These are phyloP conservation scores for Penicillium thymicola DNA, from an alignment of 2,329 filamentous ascomycete species.

Conservation along the genomic window DNA sequence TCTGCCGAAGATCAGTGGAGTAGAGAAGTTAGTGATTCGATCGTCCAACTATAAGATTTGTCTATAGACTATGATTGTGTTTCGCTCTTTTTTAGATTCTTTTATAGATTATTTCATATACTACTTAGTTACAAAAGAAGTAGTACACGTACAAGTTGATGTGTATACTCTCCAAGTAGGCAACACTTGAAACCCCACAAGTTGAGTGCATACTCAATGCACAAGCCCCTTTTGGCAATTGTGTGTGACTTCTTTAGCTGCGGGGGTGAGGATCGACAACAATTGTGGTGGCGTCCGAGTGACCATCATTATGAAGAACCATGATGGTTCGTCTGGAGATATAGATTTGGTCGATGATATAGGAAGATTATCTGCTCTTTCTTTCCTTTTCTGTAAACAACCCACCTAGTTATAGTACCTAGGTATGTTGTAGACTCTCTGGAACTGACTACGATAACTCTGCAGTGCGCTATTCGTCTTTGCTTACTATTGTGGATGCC, in stretches of 20 bases:
- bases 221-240: neutral
- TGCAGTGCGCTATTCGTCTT: neutral
- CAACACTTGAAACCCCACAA: neutral
- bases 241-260: neutral
- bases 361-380: neutral
- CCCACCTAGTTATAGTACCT: too few relatives aligned
- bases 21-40: neutral
- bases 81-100: neutral
- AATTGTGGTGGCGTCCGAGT: neutral
- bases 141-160: neutral
- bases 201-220: neutral
- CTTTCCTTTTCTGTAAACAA: neutral
- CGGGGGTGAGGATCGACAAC: neutral
- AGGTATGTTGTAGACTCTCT: neutral
- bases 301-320: neutral
- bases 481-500: neutral
- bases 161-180: neutral
- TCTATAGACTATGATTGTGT: neutral
- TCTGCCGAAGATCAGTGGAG: conserved; percentile 8
- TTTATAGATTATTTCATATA: neutral
- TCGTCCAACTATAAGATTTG: conserved; percentile 2
- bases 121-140: neutral
- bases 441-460: neutral
- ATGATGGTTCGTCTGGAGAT: neutral
- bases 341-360: neutral